Base-by-base conservation (phyloP, 495 filamentous ascomycete species). In the Astrocystis sublimbata region DNA sequence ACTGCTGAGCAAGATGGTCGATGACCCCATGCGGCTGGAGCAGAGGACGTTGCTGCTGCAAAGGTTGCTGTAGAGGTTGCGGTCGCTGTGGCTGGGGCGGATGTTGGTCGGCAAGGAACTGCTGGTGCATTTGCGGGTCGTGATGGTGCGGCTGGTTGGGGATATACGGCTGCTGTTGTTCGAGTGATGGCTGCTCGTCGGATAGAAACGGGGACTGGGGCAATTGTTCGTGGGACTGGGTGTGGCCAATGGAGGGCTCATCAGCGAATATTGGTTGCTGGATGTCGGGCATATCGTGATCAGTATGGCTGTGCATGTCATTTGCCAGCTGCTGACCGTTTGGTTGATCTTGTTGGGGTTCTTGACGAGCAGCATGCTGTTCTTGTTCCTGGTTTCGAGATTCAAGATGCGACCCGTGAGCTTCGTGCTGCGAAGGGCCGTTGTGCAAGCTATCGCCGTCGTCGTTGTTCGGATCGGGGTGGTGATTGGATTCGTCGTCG, bases 1-100 rank as follows among this genome's bases (percentile, higher is more conserved):
- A 63, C 45, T 66, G 64, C 23, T 64, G 60, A 26, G 52, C 63
- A 3, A 68, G 45, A 19, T 74, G 69, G 26, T 68, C 71, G 33
- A 71, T 46, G 6, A 58, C 47, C n/a, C 50, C 58, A 19, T 71
- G 73, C 1, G 70, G 59, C 9, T 72, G 65, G 52, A 68, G 66
- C 43, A 69, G 71, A 63, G 67, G 73, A 53, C 67, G 76, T 54
- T 38, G 36, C n/a, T 38, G 36, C 10, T 49, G 46, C n/a, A n/a
- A n/a, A n/a, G 62, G 73, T 47, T 70, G 71, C 55, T 50, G 65
- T 26, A 72, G 68, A 9, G 65, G 66, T 46, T 69, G 70, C 51
- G 68, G 70, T 49, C 73, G 68, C 26, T 66, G 70, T 56, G 66
- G 23, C 30, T 63, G 36, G n/a, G 51, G 31, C 33, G 69, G 64